A percentile compares a stretch with the other conserved stretches of the same genome.
Conservation (phyloP, 768 basidiomycete species). For the Auriscalpium orientale region DNA sequence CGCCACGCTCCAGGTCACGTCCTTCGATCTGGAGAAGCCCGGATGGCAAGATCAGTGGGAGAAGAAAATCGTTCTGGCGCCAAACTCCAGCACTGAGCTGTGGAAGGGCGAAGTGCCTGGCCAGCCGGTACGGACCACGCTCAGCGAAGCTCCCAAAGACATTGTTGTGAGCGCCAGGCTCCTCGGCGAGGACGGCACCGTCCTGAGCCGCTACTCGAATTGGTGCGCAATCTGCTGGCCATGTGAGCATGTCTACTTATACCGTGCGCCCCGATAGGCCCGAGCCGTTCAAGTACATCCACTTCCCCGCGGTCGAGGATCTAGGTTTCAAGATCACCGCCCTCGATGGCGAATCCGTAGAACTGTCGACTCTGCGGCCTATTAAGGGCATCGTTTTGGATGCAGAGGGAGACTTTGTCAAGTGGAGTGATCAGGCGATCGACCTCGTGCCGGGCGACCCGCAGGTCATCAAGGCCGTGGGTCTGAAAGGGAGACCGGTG, state of each 20-base stretch:
- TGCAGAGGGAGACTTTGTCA: constrained; percentile 58
- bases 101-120: constrained; percentile 66
- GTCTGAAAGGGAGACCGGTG: constrained; percentile 59
- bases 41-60: constrained; percentile 48
- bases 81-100: constrained; percentile 83
- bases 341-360: constrained; percentile 52
- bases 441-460: constrained; percentile 85
- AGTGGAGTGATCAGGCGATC: constrained; percentile 86
- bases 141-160: constrained; percentile 54
- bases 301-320: constrained; percentile 61
- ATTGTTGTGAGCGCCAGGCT: constrained; percentile 71
- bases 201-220: constrained; percentile 69
- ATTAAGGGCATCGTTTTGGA: constrained; percentile 87
- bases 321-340: constrained; percentile 51
- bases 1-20: constrained; percentile 55
- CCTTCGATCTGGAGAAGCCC: constrained; percentile 53
- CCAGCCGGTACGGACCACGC: constrained; percentile 58
- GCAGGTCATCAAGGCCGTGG: constrained; percentile 57
- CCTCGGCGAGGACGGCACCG: constrained; percentile 42
- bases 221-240: constrained; percentile 34
- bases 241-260: background rate
- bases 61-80: constrained; percentile 46
- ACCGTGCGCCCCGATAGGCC: constrained; percentile 48
- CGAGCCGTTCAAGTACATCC: constrained; percentile 89
- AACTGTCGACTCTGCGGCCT: constrained; percentile 52